A percentile compares a stretch with the other conserved stretches of the same genome.
Conservation (phyloP, 2,329 filamentous ascomycete genomes). For the Clarireedia hainanense region DNA sequence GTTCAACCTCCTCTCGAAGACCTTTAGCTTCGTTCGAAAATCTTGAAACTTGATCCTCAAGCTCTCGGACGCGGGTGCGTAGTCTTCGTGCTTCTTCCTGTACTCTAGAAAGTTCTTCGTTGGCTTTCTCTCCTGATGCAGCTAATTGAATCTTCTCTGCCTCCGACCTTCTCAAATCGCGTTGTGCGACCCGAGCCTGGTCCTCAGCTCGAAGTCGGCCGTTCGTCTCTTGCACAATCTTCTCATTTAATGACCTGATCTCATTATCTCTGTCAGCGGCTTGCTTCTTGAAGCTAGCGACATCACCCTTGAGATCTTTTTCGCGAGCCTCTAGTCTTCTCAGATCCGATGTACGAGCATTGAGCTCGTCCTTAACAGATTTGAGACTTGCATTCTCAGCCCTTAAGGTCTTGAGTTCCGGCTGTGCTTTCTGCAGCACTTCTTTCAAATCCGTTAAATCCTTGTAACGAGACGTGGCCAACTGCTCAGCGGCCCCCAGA, state of each 20-base stretch:
- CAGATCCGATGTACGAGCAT: slow-evolving; percentile 52
- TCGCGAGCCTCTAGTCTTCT: slow-evolving; percentile 73
- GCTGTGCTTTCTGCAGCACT: slow-evolving; percentile 74
- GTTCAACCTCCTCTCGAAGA: slow-evolving; percentile 70
- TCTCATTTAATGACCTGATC: slow-evolving; percentile 69
- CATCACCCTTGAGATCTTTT: slow-evolving; percentile 70
- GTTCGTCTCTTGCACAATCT: slow-evolving; percentile 65
- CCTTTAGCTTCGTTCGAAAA: slow-evolving; percentile 59
- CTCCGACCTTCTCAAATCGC: slow-evolving; percentile 71
- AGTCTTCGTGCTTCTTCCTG: slow-evolving; percentile 68
- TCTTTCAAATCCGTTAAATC: slow-evolving; percentile 76
- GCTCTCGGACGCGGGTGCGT: slow-evolving; percentile 50
- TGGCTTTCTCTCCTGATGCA: slow-evolving; percentile 63
- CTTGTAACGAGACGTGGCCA: slow-evolving; percentile 81
- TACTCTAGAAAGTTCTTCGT: slow-evolving; percentile 60
- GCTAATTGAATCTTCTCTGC: slow-evolving; percentile 71
- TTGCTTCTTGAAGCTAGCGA: slow-evolving; percentile 61
- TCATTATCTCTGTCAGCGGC: slow-evolving; percentile 69
- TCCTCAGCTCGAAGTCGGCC: slow-evolving; percentile 71
- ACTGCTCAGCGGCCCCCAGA: slow-evolving; percentile 74
- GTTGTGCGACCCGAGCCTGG: slow-evolving; percentile 62
- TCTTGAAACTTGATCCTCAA: slow-evolving; percentile 67
- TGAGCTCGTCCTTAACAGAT: slow-evolving; percentile 65
- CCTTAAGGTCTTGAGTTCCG: slow-evolving; percentile 72
- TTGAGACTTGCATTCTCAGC: slow-evolving; percentile 72